A percentile compares a stretch with the other conserved stretches of the same genome.
These are phyloP conservation scores for Fusarium sp. DNA, from an alignment of 2,329 filamentous ascomycete genomes.

Conservation along the genomic window DNA sequence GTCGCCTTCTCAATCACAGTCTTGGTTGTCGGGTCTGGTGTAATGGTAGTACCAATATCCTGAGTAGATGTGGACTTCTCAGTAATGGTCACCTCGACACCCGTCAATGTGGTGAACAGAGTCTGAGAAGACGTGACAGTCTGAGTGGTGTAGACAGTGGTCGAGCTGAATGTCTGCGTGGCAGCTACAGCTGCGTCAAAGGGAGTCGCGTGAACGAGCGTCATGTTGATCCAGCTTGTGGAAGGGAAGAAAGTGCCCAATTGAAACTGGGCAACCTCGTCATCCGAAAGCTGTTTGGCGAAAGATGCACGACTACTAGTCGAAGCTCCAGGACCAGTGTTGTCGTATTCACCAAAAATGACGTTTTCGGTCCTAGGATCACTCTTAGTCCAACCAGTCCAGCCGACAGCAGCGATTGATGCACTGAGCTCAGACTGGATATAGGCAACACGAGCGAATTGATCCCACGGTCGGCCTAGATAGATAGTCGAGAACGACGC, in stretches of 20 bases:
- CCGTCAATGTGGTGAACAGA: slow-evolving; percentile 26
- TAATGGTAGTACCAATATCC: slow-evolving; percentile 39
- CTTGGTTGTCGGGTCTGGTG: slow-evolving; percentile 32
- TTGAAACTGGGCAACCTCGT: slow-evolving; percentile 31
- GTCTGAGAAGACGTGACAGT: slow-evolving; percentile 36
- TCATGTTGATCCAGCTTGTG: slow-evolving; percentile 42
- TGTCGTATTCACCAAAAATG: slow-evolving; percentile 39
- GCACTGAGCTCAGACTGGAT: slow-evolving; percentile 35
- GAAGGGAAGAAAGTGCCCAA: slow-evolving; percentile 36
- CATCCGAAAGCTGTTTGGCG: slow-evolving; percentile 25
- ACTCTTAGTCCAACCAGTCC: slow-evolving; percentile 39
- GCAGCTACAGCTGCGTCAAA: slow-evolving; percentile 27
- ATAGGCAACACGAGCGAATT: slow-evolving; percentile 41
- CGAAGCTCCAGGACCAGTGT: slow-evolving; percentile 35
- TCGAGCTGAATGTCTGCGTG: slow-evolving; percentile 20
- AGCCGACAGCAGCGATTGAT: slow-evolving; percentile 26
- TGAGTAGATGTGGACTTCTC: slow-evolving; percentile 31
- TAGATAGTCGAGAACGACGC: slow-evolving; percentile 41
- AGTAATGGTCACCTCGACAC: slow-evolving; percentile 20
- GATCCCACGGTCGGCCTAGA: slow-evolving; percentile 41
- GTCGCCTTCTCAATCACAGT: slow-evolving; percentile 36
- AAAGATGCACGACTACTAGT: slow-evolving; percentile 39
- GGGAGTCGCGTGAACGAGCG: slow-evolving; percentile 35
- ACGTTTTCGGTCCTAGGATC: slow-evolving; percentile 39
- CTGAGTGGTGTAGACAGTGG: slow-evolving; percentile 38